Evolutionary conservation across 78 protist genomes (phyloP).

Genomic region (Planoprotostelium fungivorum): DNA sequence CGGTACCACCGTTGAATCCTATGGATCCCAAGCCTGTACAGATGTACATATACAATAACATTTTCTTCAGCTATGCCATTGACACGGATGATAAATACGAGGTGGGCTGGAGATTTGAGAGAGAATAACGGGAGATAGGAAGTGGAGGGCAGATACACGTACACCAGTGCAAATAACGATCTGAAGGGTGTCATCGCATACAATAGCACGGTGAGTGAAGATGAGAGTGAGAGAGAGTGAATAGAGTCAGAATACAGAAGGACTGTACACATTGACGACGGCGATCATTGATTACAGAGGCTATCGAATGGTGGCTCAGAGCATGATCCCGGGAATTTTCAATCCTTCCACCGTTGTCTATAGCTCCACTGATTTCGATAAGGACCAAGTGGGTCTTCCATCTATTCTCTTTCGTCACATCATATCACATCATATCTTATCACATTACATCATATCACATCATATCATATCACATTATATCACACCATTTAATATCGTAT

Average conservation of each 20-base stretch:
- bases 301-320: conserved; percentile 58
- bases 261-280: conserved; percentile 54
- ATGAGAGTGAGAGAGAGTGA: background rate
- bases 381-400: background rate
- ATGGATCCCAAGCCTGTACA: conserved; percentile 36
- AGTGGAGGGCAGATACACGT: background rate
- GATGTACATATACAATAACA: conserved; percentile 67
- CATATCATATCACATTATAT: too few species aligned
- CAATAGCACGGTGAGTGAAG: conserved; percentile 24
- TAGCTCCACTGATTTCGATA: background rate
- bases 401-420: too few species aligned
- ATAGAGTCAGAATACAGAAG: conserved; percentile 23
- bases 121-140: background rate
- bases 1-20: conserved; percentile 65
- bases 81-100: conserved; percentile 39
- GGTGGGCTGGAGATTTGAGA: background rate
- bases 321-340: conserved; percentile 67
- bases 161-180: conserved; percentile 48
- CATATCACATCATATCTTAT: too few species aligned
- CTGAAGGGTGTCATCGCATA: conserved; percentile 46
- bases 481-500: background rate
- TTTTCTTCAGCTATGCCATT: conserved; percentile 44
- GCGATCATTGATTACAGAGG: conserved; percentile 70
- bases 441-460: too few species aligned
- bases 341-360: background rate